Conservation (phyloP, 768 basidiomycete genomes). For the Termitomyces sp. region DNA sequence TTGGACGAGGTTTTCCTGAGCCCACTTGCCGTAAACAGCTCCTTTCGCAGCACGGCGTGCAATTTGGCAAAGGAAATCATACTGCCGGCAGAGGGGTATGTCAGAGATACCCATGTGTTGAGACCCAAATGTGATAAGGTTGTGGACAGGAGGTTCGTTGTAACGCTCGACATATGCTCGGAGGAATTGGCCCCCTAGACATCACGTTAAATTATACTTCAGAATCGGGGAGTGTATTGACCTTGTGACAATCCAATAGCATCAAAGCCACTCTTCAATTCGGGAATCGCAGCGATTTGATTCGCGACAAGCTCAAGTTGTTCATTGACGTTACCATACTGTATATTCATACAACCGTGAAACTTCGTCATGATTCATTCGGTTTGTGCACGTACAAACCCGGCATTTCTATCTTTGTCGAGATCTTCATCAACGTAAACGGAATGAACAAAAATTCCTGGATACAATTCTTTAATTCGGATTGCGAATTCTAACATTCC, state of each 20-base stretch:
- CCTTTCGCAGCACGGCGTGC: constrained; percentile 55
- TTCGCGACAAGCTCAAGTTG: constrained; percentile 61
- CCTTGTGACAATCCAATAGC: constrained; percentile 89
- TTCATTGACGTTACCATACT: constrained; percentile 77
- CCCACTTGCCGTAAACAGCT: constrained; percentile 72
- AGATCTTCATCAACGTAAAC: constrained; percentile 59
- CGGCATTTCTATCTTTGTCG: constrained; percentile 61
- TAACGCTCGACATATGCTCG: constrained; percentile 78
- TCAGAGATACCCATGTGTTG: constrained; percentile 87
- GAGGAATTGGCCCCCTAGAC: constrained; percentile 73
- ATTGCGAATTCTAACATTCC: constrained; percentile 66
- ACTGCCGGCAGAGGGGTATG: constrained; percentile 56
- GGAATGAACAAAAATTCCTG: constrained; percentile 74
- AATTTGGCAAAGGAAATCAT: constrained; percentile 65
- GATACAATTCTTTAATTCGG: constrained; percentile 56
- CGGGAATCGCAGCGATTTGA: constrained; percentile 58
- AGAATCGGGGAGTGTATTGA: constrained; percentile 7
- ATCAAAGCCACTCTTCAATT: constrained; percentile 70
- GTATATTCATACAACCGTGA: background rate
- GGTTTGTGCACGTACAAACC: constrained; percentile 51
- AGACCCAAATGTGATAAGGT: constrained; percentile 83
- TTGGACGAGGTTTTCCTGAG: constrained; percentile 70
- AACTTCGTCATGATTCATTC: background rate
- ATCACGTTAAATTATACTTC: background rate
- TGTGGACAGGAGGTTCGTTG: constrained; percentile 68